Evolutionary conservation across 805 yeast species (phyloP).

Genomic region (Lachancea cidri): DNA sequence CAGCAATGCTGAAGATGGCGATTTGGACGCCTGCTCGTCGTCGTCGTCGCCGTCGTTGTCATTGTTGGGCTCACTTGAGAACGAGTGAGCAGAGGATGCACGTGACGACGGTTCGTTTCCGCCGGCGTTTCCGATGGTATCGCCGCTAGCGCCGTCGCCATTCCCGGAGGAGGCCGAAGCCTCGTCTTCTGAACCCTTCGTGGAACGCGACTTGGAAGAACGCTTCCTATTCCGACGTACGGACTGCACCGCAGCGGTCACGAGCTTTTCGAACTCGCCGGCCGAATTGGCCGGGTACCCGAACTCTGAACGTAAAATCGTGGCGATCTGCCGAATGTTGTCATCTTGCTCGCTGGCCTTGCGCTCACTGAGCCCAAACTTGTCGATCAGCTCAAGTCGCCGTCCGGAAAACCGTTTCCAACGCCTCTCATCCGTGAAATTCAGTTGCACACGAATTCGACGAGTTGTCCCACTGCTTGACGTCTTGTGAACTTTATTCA

Average conservation of each 20-base stretch:
- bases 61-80: neutral
- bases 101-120: neutral
- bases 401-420: conserved; percentile 94
- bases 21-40: neutral
- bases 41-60: neutral
- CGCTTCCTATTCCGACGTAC: conserved; percentile 84
- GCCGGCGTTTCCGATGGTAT: conserved; percentile 4
- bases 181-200: conserved; percentile 7
- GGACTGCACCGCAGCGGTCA: conserved; percentile 89
- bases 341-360: conserved; percentile 93
- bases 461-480: conserved; percentile 37
- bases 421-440: conserved; percentile 71
- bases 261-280: conserved; percentile 80
- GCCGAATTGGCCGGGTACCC: conserved; percentile 54
- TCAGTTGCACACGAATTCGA: conserved; percentile 45
- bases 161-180: conserved; percentile 5
- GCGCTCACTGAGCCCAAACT: conserved; percentile 49
- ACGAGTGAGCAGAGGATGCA: neutral
- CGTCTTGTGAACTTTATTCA: conserved; percentile 15
- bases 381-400: conserved; percentile 81
- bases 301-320: conserved; percentile 70
- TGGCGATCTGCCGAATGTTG: conserved; percentile 74
- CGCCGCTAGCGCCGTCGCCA: conserved; percentile 6
- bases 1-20: neutral
- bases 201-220: conserved; percentile 36